Base-by-base conservation (phyloP, 202 grass and related monocot species). In the Thinopyrum obtusiflorum region DNA sequence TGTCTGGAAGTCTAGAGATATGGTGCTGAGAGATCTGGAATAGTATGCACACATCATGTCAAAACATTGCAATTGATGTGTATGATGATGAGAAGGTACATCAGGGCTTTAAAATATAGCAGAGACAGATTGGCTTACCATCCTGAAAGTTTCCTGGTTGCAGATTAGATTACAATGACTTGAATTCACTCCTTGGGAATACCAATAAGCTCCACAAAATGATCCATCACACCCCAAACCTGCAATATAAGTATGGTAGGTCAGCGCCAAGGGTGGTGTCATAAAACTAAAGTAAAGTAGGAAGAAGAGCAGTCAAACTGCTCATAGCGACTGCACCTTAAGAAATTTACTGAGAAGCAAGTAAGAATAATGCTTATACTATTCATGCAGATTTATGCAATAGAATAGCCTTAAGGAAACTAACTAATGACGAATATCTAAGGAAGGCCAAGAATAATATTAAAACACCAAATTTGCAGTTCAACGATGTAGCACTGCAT, bases 121-220 rank as follows among this genome's bases (percentile, higher is more conserved):
- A 84, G 80, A 59, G 46, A 63, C 14, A 65, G 3, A 47, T 40
- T 80, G 18, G 35, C 68, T 85, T 94, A 90, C 92, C 63, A 88
- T 93, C 81, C 80, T 94, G 68, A 96, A 93, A 81, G 92, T 94
- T 77, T 90, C 90, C 51, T 70, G 85, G 65, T 83, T 82, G 80
- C 97, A 99, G 28, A 99, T 91, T 55, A 73, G 59, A 93, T 84
- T 80, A 81, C 75, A 91, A n/a, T 99, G 86, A 57, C 65, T 91
- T 91, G 92, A 89, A 92, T 90, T 88, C 61, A 94, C 83, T 89
- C 88, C 90, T 97, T 93, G 97, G 1, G 90, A 80, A 88, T 61
- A 47, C 97, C 93, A 99, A 65, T 99, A 99, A 91, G 87, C 89
- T 44, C 92, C 90, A 88, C 97, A 97, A 83, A 94, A 91, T 73